Percentiles rank a stretch among this genome's conserved stretches.
Evolutionary conservation across 208 protist genomes (phyloP).

Genomic region (Leishmania turanica): DNA sequence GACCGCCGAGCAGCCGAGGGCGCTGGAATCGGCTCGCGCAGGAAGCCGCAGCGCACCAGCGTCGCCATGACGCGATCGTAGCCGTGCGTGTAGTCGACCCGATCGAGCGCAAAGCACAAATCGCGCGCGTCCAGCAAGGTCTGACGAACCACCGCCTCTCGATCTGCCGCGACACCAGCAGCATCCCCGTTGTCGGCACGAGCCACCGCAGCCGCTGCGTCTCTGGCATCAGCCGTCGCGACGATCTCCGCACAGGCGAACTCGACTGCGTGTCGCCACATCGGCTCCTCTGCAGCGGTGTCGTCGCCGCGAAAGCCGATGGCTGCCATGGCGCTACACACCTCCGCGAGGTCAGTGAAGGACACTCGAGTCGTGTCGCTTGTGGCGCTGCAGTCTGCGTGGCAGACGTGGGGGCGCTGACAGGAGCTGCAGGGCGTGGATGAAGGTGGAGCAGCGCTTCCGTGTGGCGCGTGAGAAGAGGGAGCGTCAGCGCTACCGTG

Average conservation of each 20-base stretch:
- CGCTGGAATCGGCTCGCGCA: constrained; percentile 47
- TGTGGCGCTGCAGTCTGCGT: background rate
- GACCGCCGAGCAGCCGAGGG: constrained; percentile 42
- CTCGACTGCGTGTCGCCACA: constrained; percentile 49
- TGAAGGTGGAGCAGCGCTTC: background rate
- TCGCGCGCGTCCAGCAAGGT: constrained; percentile 49
- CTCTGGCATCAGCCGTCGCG: constrained; percentile 7
- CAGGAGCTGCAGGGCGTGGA: background rate
- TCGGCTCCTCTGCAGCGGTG: constrained; percentile 34
- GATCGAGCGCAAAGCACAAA: constrained; percentile 77
- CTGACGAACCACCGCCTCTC: constrained; percentile 7
- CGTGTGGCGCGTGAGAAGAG: background rate
- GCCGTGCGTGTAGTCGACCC: constrained; percentile 32
- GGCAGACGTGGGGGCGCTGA: background rate
- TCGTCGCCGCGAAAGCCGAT: constrained; percentile 41
- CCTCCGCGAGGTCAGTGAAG: constrained; percentile 46
- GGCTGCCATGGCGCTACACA: constrained; percentile 49
- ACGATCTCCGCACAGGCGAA: constrained; percentile 37
- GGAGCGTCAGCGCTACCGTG: background rate
- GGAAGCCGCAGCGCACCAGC: constrained; percentile 45
- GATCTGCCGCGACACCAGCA: background rate
- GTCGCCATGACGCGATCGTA: constrained; percentile 74
- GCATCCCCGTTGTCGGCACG: background rate
- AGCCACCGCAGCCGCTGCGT: background rate
- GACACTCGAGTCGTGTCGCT: background rate